These are phyloP conservation scores for Hylodesmum podocarpum DNA, from an alignment of 306 rosid species.

Conservation along the genomic window DNA sequence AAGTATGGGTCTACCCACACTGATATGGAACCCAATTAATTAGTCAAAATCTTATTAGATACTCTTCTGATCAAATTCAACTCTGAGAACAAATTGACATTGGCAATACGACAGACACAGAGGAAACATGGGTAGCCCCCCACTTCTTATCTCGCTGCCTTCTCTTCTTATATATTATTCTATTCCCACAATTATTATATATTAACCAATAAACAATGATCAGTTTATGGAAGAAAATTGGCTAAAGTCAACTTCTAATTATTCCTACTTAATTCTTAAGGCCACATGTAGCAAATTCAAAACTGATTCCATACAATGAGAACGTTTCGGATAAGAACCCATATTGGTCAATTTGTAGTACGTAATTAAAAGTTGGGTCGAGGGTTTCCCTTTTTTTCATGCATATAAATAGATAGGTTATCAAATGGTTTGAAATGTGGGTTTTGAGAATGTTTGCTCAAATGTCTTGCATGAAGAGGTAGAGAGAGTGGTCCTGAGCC, in stretches of 20 bases:
- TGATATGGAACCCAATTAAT: too few species aligned
- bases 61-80: background rate
- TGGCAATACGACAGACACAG: slow-evolving; percentile 20
- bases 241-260: slow-evolving; percentile 7
- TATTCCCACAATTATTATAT: slow-evolving; percentile 15
- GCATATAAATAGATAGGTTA: slow-evolving; percentile 19
- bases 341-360: background rate
- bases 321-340: background rate
- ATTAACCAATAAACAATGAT: background rate
- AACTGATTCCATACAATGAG: background rate
- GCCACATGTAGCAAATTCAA: background rate
- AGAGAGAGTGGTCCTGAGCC: slow-evolving; percentile 39
- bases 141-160: too few species aligned
- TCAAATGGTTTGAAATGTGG: background rate
- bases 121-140: slow-evolving; percentile 18
- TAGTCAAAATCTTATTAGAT: slow-evolving; percentile 17
- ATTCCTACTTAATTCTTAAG: background rate
- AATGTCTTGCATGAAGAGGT: slow-evolving; percentile 25
- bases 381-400: background rate
- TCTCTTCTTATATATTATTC: too few species aligned
- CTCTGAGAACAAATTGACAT: slow-evolving; percentile 26
- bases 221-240: background rate
- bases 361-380: background rate
- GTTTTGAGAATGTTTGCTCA: background rate
- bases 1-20: too few species aligned